Evolutionary conservation across 768 basidiomycete species (phyloP).

Genomic region (Crassisporium funariophilum): DNA sequence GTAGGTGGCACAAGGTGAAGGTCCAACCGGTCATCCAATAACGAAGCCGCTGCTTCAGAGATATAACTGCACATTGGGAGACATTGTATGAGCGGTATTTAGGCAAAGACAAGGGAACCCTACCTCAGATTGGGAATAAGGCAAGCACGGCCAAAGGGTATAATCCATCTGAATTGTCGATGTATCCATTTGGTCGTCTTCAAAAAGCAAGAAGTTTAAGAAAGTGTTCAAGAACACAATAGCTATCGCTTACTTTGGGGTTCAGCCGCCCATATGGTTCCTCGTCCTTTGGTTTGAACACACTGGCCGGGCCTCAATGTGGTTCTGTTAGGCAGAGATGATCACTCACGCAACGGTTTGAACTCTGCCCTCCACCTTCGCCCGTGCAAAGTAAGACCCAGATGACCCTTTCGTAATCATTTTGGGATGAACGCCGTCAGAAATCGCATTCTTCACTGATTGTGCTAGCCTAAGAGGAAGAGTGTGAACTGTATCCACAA

Average conservation of each 20-base stretch:
- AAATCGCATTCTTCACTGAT: conserved; percentile 68
- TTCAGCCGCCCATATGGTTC: conserved; percentile 88
- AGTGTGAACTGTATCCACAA: conserved; percentile 3
- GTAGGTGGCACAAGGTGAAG: conserved; percentile 86
- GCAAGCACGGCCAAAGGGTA: conserved; percentile 88
- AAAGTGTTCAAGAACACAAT: neutral
- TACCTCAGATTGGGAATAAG: conserved; percentile 89
- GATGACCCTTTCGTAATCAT: conserved; percentile 90
- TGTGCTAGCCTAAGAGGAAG: conserved; percentile 54
- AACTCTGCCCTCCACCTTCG: conserved; percentile 72
- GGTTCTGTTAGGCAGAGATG: neutral
- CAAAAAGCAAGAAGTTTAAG: conserved; percentile 1
- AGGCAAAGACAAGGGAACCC: conserved; percentile 8
- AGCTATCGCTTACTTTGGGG: conserved; percentile 60
- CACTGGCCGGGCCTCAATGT: conserved; percentile 43
- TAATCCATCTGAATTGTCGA: conserved; percentile 85
- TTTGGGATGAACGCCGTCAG: conserved; percentile 83
- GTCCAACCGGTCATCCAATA: conserved; percentile 73
- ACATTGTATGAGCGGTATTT: neutral
- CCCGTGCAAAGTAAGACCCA: conserved; percentile 90
- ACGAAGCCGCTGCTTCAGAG: conserved; percentile 85
- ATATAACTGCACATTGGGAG: conserved; percentile 62
- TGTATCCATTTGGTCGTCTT: conserved; percentile 91
- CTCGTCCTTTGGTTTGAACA: conserved; percentile 92
- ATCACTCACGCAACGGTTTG: conserved; percentile 77